These are phyloP conservation scores for Boletus rex-veris DNA, from an alignment of 768 basidiomycete genomes.

Conservation along the genomic window DNA sequence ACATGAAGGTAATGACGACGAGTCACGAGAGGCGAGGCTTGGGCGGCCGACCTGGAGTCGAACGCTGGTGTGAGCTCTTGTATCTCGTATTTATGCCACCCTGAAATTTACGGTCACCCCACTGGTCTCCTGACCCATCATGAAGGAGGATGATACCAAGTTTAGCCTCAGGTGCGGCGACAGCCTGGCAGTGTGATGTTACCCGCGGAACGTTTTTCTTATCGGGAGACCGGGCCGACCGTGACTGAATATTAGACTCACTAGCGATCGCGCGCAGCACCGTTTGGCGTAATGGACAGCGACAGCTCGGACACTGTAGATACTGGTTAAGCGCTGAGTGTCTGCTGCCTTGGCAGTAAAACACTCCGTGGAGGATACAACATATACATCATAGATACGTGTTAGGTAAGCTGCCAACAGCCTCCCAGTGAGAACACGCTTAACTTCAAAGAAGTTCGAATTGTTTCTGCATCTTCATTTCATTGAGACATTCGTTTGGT, in stretches of 20 bases:
- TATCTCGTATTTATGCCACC: not conserved
- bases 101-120: not conserved
- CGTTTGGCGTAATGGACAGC: not conserved
- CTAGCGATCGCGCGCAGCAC: not conserved
- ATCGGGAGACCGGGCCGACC: not conserved
- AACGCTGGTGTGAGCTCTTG: not conserved
- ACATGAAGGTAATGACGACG: not conserved
- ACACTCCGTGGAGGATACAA: not conserved
- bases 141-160: not conserved
- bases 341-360: not conserved
- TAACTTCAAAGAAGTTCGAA: not conserved
- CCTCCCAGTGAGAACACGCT: not conserved
- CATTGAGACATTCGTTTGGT: no score
- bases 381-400: not conserved
- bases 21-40: no score
- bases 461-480: not conserved
- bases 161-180: no score
- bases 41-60: no score
- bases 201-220: not conserved
- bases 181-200: no score
- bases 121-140: not conserved
- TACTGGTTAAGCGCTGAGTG: not conserved
- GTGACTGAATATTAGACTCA: not conserved
- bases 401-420: slow-evolving; percentile 6
- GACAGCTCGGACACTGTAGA: not conserved